Base-by-base conservation (phyloP, 2,329 filamentous ascomycete genomes). In the Aureobasidium sp. region DNA sequence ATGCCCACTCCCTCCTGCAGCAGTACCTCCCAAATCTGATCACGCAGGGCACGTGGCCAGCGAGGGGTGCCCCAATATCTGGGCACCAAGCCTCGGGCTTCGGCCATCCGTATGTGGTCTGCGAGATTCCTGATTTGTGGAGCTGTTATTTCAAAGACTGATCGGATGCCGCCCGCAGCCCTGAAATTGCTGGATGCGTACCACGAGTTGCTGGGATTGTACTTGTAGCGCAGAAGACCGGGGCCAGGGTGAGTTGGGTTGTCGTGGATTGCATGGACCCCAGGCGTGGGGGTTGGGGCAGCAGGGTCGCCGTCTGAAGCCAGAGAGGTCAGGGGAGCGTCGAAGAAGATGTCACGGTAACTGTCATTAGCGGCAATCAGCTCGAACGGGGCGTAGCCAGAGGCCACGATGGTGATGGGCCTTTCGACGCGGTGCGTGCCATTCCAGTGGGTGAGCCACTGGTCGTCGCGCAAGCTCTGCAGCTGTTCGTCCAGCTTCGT, bases 21-120 rank as follows among this genome's bases (percentile, higher is more conserved):
- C 21, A 85, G 68, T 29, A 81, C 72, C 10, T 75, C 73, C 83
- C 82, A 85, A 13, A 85, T 70, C 57, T 78, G 75, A 66, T 84
- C 81, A 51, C 82, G 71, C 69, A 83, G 65, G 39, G 75, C 75
- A 7, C 77, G 70, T 1, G 83, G 82, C 82, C 82, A 85, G 59
- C 68, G 72, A 0, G 82, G 82, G 13, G 81, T 76, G 30, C 75
- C 74, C 82, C 82, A 85, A 65, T 84, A 85, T 53, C 83, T 70
- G 3, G 78, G 78, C 66, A 82, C 82, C 48, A 85, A 68, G 0
- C 82, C 82, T 13, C 77, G 73, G 2, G 71, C 67, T 59, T 82
- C 77, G 3, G 83, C 82, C 11, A 75, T 77, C 0, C 72, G 72
- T 39, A 85, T 78, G 67, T 85, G 82, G 2, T 73, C 72, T 30